Conservation (phyloP, 2,329 filamentous ascomycete genomes). For the Colletotrichum sojae region DNA sequence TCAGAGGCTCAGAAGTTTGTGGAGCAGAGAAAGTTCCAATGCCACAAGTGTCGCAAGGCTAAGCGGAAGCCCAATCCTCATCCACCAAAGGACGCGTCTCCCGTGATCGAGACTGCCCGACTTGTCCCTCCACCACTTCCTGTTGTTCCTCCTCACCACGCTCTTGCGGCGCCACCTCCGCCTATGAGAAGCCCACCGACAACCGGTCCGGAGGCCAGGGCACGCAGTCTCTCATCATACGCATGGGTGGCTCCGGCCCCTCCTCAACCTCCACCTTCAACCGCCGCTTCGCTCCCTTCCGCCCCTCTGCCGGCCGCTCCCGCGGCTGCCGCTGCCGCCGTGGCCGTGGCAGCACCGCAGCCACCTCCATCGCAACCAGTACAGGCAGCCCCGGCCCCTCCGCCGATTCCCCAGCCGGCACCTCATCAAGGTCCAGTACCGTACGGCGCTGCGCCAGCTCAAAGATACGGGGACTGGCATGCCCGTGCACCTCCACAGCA, state of each 20-base stretch:
- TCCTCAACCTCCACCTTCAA: constrained; percentile 36
- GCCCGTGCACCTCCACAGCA: constrained; percentile 63
- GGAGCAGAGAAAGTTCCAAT: constrained; percentile 76
- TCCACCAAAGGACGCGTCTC: constrained; percentile 36
- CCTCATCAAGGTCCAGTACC: constrained; percentile 53
- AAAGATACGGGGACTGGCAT: constrained; percentile 60
- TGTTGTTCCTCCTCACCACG: constrained; percentile 44
- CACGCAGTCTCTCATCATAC: constrained; percentile 38
- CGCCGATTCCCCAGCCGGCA: constrained; percentile 52
- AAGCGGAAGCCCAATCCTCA: constrained; percentile 61
- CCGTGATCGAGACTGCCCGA: constrained; percentile 27
- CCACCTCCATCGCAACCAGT: constrained; percentile 15
- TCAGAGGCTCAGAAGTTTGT: constrained; percentile 72
- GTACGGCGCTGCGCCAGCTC: constrained; percentile 47
- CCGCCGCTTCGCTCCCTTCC: constrained; percentile 31
- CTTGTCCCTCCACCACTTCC: constrained; percentile 43
- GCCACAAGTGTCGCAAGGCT: constrained; percentile 79
- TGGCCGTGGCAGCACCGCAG: constrained; percentile 37
- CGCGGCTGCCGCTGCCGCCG: constrained; percentile 35
- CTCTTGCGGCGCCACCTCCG: constrained; percentile 45
- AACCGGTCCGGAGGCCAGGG: constrained; percentile 39
- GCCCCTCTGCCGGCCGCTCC: constrained; percentile 44
- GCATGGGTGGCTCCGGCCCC: constrained; percentile 39
- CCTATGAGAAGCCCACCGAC: constrained; percentile 39
- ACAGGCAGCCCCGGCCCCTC: constrained; percentile 45